Conservation (phyloP, 257 asterid genomes). For the Parsonsia alboflavescens region DNA sequence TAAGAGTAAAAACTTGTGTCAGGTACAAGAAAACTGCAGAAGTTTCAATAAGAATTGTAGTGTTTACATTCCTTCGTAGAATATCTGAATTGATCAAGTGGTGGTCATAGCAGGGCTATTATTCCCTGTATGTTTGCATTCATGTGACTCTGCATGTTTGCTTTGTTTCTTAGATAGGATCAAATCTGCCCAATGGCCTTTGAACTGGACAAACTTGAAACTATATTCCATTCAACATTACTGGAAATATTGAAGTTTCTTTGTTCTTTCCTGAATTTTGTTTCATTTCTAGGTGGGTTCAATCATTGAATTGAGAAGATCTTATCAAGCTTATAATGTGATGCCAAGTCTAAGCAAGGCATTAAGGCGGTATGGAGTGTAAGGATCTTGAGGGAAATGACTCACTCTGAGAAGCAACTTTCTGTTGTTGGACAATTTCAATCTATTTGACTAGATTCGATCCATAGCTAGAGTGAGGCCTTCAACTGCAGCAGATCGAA, state of each 20-base stretch:
- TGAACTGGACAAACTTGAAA: not conserved
- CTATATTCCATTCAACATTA: not conserved
- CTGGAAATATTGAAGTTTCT: no score
- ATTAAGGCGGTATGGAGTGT: conserved; percentile 73
- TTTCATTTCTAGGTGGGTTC: conserved; percentile 73
- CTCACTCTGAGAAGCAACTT: not conserved
- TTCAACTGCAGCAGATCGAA: not conserved
- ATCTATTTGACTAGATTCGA: no score
- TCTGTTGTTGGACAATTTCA: not conserved
- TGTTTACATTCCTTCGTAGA: not conserved
- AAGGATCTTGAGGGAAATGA: conserved; percentile 14
- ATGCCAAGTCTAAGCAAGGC: conserved; percentile 94
- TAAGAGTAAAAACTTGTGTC: not conserved
- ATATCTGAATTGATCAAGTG: not conserved
- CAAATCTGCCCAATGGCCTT: not conserved
- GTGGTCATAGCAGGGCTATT: not conserved
- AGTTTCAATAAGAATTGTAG: not conserved
- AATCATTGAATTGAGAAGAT: conserved; percentile 86
- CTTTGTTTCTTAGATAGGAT: not conserved
- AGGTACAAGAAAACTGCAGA: not conserved
- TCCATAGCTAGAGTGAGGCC: no score
- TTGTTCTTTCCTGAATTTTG: not conserved
- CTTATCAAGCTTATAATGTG: conserved; percentile 95
- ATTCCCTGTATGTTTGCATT: no score
- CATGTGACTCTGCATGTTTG: not conserved